Evolutionary conservation across 352 stramenopile genomes (phyloP), one percentile per base, ranked within the genome.

Genomic region (Phytophthora chlamydospora): DNA sequence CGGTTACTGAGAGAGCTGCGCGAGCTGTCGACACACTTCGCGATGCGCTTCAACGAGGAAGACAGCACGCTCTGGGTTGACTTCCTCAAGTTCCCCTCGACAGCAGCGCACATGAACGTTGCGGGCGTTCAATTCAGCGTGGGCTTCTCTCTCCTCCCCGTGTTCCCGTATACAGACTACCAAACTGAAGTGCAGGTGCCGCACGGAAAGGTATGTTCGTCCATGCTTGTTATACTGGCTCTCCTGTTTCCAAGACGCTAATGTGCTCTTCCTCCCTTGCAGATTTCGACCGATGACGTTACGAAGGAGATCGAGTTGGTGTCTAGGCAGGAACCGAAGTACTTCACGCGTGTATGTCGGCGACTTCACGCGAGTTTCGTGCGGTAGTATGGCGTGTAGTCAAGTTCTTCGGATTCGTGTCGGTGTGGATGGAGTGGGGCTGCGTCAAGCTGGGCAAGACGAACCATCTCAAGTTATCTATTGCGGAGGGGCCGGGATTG

Each of bases 61-160:
- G 52, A 73, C 14, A 72, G 66, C 27, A 68, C 70, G 27, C 60
- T 93, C 2, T 90, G 78, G 76, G 62, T 88, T 33, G 76, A 90
- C 43, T 91, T 93, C 43, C 49, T 88, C 27, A 82, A 83, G 45
- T 90, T 90, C 34, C 76, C 81, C 6, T 68, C 68, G 9, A 41
- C 49, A 7, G 42, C 53, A 36, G 69, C 48, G 11, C 48, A n/a
- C 13, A 47, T 63, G 14, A 42, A 62, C 8, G 39, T 33, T 6
- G 57, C 64, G 21, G 62, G 67, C 27, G 34, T 64, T 41, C 74
- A 80, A 35, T 90, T 92, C 51, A 64, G 68, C 34, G 69, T 92
- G 4, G 83, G 83, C 0, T 83, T 88, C 39, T 71, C 59, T n/a
- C 59, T 90, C 8, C 50, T 75, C 17, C 61, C 74, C 10, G 58